Percentiles rank a stretch among this genome's conserved stretches.
These are phyloP conservation scores for Capsella bursapastoris DNA, from an alignment of 345 rosid species.

Conservation along the genomic window DNA sequence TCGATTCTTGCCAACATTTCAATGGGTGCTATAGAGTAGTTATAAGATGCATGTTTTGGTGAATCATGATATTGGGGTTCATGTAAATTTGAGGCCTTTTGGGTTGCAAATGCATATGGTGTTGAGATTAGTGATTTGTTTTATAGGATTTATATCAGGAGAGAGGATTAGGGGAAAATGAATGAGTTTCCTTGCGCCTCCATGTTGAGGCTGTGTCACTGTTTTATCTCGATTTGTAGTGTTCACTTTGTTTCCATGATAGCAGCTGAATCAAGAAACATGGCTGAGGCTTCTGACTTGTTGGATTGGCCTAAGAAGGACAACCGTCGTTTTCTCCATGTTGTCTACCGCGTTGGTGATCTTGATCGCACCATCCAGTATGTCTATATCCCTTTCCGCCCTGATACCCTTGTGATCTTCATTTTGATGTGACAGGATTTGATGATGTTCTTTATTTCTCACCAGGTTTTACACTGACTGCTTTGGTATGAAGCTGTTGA, in stretches of 20 bases:
- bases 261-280: conserved; percentile 26
- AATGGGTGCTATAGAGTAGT: background rate
- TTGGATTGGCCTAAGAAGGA: conserved; percentile 93
- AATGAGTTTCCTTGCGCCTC: background rate
- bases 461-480: conserved; percentile 86
- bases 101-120: conserved; percentile 1
- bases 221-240: background rate
- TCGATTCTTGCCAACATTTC: background rate
- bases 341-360: conserved; percentile 88
- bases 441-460: background rate
- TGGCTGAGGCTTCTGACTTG: conserved; percentile 74
- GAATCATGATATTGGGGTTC: background rate
- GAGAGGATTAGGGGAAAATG: conserved; percentile 1
- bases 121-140: background rate
- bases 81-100: background rate
- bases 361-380: conserved; percentile 91
- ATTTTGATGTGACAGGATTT: background rate
- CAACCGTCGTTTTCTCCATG: conserved; percentile 86
- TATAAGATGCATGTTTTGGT: background rate
- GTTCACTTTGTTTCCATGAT: background rate
- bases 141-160: conserved; percentile 7
- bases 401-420: background rate
- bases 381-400: conserved; percentile 6
- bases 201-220: conserved; percentile 18
- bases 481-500: conserved; percentile 89